Conservation (phyloP, 176 grass and related monocot genomes). For the Phragmites australis region DNA sequence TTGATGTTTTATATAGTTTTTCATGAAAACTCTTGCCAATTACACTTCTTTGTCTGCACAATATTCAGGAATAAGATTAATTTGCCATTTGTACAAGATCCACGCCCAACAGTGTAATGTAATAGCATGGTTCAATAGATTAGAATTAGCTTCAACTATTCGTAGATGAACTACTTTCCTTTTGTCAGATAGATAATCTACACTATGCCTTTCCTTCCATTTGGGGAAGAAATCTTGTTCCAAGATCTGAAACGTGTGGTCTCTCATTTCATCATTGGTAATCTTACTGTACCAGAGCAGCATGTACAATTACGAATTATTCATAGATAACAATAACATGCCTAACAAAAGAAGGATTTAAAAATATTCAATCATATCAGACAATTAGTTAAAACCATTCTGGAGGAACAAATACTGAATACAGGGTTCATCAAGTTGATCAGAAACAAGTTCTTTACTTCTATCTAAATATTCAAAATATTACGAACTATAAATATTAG, state of each 20-base stretch:
- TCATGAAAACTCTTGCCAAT: neutral
- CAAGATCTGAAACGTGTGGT: constrained; percentile 72
- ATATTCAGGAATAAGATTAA: neutral
- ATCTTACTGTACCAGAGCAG: too few species aligned
- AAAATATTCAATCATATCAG: too few species aligned
- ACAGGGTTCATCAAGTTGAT: neutral
- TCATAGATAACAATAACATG: too few species aligned
- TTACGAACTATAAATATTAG: constrained; percentile 7
- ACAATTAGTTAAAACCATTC: neutral
- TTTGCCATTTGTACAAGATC: neutral
- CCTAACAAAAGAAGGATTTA: too few species aligned
- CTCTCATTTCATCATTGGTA: constrained; percentile 90
- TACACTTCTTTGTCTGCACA: neutral
- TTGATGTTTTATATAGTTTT: neutral
- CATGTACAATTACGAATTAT: too few species aligned
- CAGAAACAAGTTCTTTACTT: constrained; percentile 5
- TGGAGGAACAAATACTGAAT: neutral
- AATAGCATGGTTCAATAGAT: neutral
- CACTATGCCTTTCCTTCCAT: constrained; percentile 86
- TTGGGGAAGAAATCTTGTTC: constrained; percentile 65
- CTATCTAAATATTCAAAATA: constrained; percentile 7
- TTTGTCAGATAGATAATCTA: constrained; percentile 26
- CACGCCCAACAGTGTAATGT: neutral
- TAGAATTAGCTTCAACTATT: neutral
- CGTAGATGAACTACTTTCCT: neutral